Evolutionary conservation across 352 stramenopile genomes (phyloP).

Genomic region (Globisporangium cylindrosporum): DNA sequence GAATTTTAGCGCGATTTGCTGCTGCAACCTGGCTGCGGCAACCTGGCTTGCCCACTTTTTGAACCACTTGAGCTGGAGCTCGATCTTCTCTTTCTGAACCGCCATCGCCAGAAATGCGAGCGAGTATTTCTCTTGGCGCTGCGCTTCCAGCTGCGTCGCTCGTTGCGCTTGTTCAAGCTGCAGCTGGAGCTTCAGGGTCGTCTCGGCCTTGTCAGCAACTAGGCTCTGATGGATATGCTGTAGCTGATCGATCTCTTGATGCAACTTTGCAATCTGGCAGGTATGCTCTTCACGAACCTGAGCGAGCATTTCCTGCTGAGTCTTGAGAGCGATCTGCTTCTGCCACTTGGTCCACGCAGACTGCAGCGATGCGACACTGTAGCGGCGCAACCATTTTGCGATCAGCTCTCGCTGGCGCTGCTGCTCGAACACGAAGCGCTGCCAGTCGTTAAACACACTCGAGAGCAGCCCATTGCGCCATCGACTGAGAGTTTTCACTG

Average conservation of each 20-base stretch:
- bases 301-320: slow-evolving; percentile 4
- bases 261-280: not conserved
- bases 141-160: not conserved
- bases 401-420: slow-evolving; percentile 28
- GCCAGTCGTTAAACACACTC: slow-evolving; percentile 24
- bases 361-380: not conserved
- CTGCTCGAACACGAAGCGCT: slow-evolving; percentile 16
- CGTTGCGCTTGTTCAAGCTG: not conserved
- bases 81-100: not conserved
- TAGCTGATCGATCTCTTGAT: slow-evolving; percentile 7
- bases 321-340: not conserved
- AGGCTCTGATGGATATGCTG: not conserved
- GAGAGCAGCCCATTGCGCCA: slow-evolving; percentile 24
- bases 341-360: slow-evolving; percentile 16
- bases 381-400: slow-evolving; percentile 16
- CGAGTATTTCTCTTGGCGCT: not conserved
- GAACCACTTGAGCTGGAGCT: slow-evolving; percentile 5
- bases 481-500: slow-evolving; percentile 23
- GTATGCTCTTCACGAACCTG: not conserved
- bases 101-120: not conserved
- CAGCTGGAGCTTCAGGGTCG: not conserved
- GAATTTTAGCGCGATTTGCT: not conserved
- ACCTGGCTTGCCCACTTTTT: not conserved
- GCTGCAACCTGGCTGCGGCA: not conserved
- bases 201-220: not conserved